Evolutionary conservation across 2,329 filamentous ascomycete species (phyloP).

Genomic region (Scytalidium lignicola): DNA sequence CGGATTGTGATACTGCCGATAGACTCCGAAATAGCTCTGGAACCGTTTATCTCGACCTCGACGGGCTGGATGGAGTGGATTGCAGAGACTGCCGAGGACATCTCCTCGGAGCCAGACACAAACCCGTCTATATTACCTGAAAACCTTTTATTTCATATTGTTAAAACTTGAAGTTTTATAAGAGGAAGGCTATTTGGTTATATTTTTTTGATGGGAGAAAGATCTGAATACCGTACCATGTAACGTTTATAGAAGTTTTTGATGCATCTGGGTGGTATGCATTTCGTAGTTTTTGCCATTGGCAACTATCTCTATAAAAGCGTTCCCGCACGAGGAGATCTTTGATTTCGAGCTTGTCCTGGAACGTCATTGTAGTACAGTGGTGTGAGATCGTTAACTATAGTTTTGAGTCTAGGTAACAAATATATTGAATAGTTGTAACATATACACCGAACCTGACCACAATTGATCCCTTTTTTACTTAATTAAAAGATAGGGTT

Average conservation of each 20-base stretch:
- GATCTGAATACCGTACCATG: background rate
- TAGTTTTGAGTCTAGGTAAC: too few species aligned
- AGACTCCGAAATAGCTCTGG: background rate
- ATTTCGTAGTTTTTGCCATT: background rate
- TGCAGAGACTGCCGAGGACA: background rate
- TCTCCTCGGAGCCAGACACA: background rate
- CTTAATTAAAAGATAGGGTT: too few species aligned
- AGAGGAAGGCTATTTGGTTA: too few species aligned
- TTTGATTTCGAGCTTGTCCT: background rate
- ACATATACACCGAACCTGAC: background rate
- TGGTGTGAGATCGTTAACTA: background rate
- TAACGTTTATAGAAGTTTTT: background rate
- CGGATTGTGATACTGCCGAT: background rate
- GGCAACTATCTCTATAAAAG: background rate
- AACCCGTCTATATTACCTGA: background rate
- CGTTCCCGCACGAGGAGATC: background rate
- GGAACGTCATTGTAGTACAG: background rate
- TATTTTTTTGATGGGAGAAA: too few species aligned
- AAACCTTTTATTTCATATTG: background rate
- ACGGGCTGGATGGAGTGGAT: background rate
- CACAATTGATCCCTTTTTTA: background rate
- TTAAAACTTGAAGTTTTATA: background rate
- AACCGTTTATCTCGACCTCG: background rate
- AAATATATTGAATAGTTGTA: too few species aligned
- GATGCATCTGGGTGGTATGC: background rate